phyloP scores from a whole-genome alignment of 2,329 filamentous ascomycete genomes.

The Claviceps maximensis region DNA sequence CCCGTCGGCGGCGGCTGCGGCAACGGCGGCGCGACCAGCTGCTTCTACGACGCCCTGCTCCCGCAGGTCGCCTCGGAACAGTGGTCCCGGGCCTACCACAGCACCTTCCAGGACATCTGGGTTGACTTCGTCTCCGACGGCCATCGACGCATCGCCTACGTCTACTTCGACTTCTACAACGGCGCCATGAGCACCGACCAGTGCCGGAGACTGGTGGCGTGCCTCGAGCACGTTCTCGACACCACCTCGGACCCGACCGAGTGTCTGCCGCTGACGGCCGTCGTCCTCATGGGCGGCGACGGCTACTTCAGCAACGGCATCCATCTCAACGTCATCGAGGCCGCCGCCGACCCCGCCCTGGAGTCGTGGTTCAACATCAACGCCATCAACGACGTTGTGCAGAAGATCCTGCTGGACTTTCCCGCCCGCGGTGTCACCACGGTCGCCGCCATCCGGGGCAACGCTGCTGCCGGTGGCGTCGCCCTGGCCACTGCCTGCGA shows the following conservation, averaged over 20 bases:
- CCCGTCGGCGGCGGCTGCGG: conserved; percentile 5
- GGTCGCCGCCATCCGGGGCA: conserved; percentile 25
- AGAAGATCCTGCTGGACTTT: conserved; percentile 24
- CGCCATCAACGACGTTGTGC: conserved; percentile 27
- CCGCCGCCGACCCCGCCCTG: conserved; percentile 20
- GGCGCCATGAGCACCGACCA: conserved; percentile 28
- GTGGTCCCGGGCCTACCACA: conserved; percentile 16
- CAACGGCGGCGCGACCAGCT: too few species aligned
- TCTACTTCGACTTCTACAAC: conserved; percentile 31
- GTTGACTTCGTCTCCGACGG: conserved; percentile 20
- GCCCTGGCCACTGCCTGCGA: conserved; percentile 26
- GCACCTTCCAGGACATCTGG: conserved; percentile 27
- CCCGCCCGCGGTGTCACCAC: conserved; percentile 22
- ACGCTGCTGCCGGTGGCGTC: conserved; percentile 29
- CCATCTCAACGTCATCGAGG: conserved; percentile 29
- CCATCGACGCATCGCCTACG: conserved; percentile 18
- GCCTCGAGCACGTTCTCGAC: conserved; percentile 22
- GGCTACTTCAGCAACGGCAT: conserved; percentile 31
- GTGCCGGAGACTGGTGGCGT: conserved; percentile 22
- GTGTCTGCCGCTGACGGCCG: conserved; percentile 18
- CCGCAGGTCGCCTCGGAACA: conserved; percentile 9
- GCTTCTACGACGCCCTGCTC: conserved; percentile 7
- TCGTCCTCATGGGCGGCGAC: conserved; percentile 24
- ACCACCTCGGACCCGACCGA: conserved; percentile 7
- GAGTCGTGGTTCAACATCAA: conserved; percentile 32